Evolutionary conservation across 805 yeast genomes (phyloP).

Genomic region (Kodamaea hsintzibuensis): DNA sequence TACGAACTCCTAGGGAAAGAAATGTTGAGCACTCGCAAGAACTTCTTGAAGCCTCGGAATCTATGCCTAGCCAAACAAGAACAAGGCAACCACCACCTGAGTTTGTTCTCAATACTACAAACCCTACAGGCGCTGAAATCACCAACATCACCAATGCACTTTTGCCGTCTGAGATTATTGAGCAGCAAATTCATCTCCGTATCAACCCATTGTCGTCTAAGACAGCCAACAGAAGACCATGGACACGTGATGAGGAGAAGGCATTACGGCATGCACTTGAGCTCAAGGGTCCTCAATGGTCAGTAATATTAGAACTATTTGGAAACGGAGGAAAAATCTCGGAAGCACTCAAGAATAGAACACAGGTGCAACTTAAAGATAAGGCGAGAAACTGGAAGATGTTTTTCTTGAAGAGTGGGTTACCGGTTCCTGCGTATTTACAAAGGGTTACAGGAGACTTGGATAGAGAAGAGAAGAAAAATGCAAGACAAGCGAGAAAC

Average conservation of each 20-base stretch:
- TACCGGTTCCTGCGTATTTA: slow-evolving; percentile 78
- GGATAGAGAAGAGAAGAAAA: slow-evolving; percentile 52
- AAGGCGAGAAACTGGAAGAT: slow-evolving; percentile 96
- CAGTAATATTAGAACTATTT: slow-evolving; percentile 82
- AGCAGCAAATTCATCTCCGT: slow-evolving; percentile 43
- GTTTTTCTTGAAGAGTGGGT: slow-evolving; percentile 72
- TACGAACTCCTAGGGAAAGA: slow-evolving; percentile 17
- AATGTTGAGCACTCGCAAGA: slow-evolving; percentile 24
- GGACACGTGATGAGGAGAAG: slow-evolving; percentile 88
- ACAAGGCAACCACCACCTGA: slow-evolving; percentile 9
- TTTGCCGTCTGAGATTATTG: slow-evolving; percentile 45
- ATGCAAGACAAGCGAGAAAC: slow-evolving; percentile 27
- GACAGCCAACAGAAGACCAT: slow-evolving; percentile 55
- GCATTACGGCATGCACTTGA: slow-evolving; percentile 81
- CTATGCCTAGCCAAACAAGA: background rate
- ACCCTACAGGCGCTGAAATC: slow-evolving; percentile 18
- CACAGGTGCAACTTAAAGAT: slow-evolving; percentile 91
- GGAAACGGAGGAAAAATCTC: slow-evolving; percentile 91
- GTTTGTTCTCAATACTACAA: background rate
- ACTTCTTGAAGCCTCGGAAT: slow-evolving; percentile 11
- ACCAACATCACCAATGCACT: slow-evolving; percentile 33
- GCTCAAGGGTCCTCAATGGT: slow-evolving; percentile 90
- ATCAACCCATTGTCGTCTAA: slow-evolving; percentile 32
- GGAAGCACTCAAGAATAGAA: slow-evolving; percentile 82
- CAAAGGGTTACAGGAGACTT: slow-evolving; percentile 85